These are phyloP conservation scores for Fusarium bulbicola DNA, from an alignment of 2,329 filamentous ascomycete genomes.

Conservation along the genomic window DNA sequence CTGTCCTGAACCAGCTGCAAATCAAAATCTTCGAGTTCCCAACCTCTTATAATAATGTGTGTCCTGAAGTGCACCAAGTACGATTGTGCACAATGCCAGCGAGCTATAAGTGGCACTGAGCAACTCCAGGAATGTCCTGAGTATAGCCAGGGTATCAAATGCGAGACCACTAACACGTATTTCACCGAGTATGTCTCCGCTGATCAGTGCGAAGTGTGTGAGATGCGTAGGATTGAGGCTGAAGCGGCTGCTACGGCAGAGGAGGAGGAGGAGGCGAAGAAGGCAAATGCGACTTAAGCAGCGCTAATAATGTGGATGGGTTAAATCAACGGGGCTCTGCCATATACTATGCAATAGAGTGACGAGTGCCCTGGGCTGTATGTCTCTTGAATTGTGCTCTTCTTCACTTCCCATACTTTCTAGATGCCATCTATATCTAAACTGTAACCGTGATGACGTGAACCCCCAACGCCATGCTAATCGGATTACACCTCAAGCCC, in stretches of 20 bases:
- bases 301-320: neutral
- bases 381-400: neutral
- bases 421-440: neutral
- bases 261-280: neutral
- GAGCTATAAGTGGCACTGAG: conserved; percentile 11
- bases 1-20: neutral
- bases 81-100: conserved; percentile 26
- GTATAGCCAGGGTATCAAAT: neutral
- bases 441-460: neutral
- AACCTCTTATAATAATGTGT: conserved; percentile 12
- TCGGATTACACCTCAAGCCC: conserved; percentile 39
- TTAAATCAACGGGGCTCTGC: neutral
- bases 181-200: conserved; percentile 18
- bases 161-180: neutral
- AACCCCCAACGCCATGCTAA: neutral
- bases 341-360: neutral
- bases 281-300: neutral
- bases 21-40: neutral
- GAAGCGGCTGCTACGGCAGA: conserved; percentile 4
- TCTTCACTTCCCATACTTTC: neutral
- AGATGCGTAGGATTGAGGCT: conserved; percentile 1
- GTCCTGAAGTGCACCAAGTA: conserved; percentile 10
- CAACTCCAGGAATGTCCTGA: conserved; percentile 1
- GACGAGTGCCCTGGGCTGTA: neutral
- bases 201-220: conserved; percentile 23